Percentiles rank a stretch among this genome's conserved stretches.
Evolutionary conservation across 306 rosid genomes (phyloP).

Genomic region (Phaseolus lunatus): DNA sequence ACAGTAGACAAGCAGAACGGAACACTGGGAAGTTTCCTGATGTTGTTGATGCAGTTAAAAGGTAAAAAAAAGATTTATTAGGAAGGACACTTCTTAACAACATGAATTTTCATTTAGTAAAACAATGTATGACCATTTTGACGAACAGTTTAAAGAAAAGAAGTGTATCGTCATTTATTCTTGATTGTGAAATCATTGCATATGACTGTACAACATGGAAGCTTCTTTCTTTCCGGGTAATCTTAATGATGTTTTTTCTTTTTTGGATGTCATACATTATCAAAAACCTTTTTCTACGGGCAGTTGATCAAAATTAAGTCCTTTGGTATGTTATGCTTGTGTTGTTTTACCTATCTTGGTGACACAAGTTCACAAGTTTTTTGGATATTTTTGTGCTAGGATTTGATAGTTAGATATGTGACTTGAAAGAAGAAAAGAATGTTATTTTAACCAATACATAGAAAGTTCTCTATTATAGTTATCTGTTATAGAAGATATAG

Average conservation of each 20-base stretch:
- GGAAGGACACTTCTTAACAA: slow-evolving; percentile 7
- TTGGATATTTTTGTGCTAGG: slow-evolving; percentile 25
- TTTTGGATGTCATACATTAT: slow-evolving; percentile 22
- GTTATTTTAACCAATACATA: background rate
- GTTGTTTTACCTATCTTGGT: slow-evolving; percentile 7
- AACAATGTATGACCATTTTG: slow-evolving; percentile 23
- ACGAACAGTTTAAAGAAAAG: slow-evolving; percentile 82
- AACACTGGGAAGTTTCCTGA: slow-evolving; percentile 94
- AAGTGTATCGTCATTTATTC: slow-evolving; percentile 74
- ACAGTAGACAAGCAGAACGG: slow-evolving; percentile 94
- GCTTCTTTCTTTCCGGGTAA: slow-evolving; percentile 91
- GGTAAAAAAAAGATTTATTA: slow-evolving; percentile 52
- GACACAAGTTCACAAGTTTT: slow-evolving; percentile 30
- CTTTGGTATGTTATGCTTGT: background rate
- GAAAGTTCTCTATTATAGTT: background rate
- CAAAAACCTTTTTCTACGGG: background rate
- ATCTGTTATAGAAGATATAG: background rate
- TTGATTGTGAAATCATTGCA: slow-evolving; percentile 95
- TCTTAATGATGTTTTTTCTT: slow-evolving; percentile 16
- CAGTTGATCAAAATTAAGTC: background rate
- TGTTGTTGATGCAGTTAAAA: slow-evolving; percentile 71
- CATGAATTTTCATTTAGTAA: background rate
- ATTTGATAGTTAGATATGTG: slow-evolving; percentile 31
- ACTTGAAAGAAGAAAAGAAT: background rate
- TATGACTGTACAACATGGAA: slow-evolving; percentile 68